These are phyloP conservation scores for Phytopythium vexans DNA, from an alignment of 352 stramenopile genomes.

Conservation along the genomic window DNA sequence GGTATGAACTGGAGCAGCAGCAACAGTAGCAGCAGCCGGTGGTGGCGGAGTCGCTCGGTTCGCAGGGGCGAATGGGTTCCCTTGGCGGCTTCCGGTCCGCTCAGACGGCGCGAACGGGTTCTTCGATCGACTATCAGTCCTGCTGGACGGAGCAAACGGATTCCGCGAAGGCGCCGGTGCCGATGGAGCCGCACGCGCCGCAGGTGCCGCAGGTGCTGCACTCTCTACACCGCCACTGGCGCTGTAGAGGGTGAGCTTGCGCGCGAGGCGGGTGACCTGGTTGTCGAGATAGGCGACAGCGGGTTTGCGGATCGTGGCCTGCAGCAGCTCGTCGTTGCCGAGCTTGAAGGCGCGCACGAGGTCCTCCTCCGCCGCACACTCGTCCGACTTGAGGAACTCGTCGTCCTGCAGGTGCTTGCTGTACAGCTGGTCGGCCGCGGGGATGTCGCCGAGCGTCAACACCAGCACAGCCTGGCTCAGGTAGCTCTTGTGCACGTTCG, in stretches of 20 bases:
- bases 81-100: not conserved
- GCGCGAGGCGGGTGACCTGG: constrained; percentile 61
- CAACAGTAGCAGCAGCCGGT: constrained; percentile 3
- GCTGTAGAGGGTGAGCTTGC: constrained; percentile 68
- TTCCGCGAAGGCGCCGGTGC: constrained; percentile 18
- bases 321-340: constrained; percentile 70
- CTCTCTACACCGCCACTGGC: constrained; percentile 6
- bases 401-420: constrained; percentile 78
- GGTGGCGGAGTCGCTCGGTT: constrained; percentile 2
- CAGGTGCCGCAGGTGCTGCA: not conserved
- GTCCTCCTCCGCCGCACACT: constrained; percentile 73
- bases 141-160: constrained; percentile 1
- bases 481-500: constrained; percentile 74
- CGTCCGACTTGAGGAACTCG: constrained; percentile 65
- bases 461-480: constrained; percentile 66
- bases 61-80: constrained; percentile 6
- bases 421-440: constrained; percentile 74
- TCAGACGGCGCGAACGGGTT: constrained; percentile 36
- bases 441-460: constrained; percentile 54
- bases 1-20: not conserved
- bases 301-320: constrained; percentile 70
- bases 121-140: constrained; percentile 3
- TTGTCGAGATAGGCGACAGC: constrained; percentile 78
- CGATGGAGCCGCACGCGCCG: constrained; percentile 9
- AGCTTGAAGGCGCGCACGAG: constrained; percentile 77